Evolutionary conservation across 306 rosid species (phyloP), one percentile per base, ranked within the genome.

Genomic region (Parietaria judaica): DNA sequence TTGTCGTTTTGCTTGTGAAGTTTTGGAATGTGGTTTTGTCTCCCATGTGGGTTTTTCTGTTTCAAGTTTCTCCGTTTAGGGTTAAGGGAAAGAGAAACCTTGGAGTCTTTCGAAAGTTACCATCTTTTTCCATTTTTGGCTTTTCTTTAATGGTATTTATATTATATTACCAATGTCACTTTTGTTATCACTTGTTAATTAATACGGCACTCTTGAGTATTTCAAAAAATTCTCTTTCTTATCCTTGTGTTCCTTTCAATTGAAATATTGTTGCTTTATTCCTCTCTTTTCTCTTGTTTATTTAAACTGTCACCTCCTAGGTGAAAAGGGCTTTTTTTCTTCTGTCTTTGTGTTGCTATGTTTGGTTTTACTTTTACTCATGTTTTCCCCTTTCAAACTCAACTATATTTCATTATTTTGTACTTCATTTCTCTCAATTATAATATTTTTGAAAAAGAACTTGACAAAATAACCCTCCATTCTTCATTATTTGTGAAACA

Each of bases 161-260:
- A 23, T 16, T 6, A 4, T 35, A 9, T 11, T 49, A 4, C 53
- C 48, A 36, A 58, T 39, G 31, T 58, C 5, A 41, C 44, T 15
- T 39, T 58, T 6, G 6, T 8, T 37, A 58, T 14, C 1, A 23
- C 39, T 37, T 58, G 39, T 12, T 49, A 49, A 10, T 4, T 2
- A 14, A 36, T 58, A 58, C n/a, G 13, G 1, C 44, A 58, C 44
- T 36, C 14, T 36, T 44, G 64, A 14, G 51, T 17, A 23, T 60
- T 34, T 62, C 44, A 62, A 34, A 52, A 49, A 52, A 62, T 62
- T 45, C 50, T 23, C 55, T 62, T 47, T 61, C 48, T 48, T 14
- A 37, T 16, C 41, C 47, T 38, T 58, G 48, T 58, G 47, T 16
- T 49, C 15, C 44, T 61, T 31, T 48, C 54, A 34, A 49, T 48